A percentile compares a stretch with the other conserved stretches of the same genome.
Evolutionary conservation across 352 stramenopile species (phyloP).

Genomic region (Phytophthora vignae): DNA sequence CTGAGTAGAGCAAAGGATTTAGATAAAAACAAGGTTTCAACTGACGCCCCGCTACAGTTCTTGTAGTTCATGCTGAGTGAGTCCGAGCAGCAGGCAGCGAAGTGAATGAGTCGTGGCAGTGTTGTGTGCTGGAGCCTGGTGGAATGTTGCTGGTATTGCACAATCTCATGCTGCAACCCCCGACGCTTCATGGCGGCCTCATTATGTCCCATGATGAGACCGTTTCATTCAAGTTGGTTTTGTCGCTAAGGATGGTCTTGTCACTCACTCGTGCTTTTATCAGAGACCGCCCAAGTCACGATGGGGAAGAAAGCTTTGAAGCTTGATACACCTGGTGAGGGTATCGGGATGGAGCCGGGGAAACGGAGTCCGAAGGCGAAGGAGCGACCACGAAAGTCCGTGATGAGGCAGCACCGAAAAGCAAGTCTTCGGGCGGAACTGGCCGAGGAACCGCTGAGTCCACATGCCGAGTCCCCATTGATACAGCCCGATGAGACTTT

Average conservation of each 20-base stretch:
- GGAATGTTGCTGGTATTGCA: slow-evolving; percentile 5
- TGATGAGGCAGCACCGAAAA: slow-evolving; percentile 29
- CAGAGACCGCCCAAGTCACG: background rate
- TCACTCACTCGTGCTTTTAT: slow-evolving; percentile 20
- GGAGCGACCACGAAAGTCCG: slow-evolving; percentile 24
- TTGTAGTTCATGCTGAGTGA: too few species aligned
- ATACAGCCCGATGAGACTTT: slow-evolving; percentile 29
- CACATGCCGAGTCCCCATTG: slow-evolving; percentile 48
- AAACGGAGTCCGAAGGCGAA: slow-evolving; percentile 23
- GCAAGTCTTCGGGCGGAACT: slow-evolving; percentile 19
- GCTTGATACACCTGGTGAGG: slow-evolving; percentile 13
- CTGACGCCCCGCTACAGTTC: slow-evolving; percentile 19
- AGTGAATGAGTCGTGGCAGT: background rate
- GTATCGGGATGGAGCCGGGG: background rate
- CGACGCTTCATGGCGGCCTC: slow-evolving; percentile 15
- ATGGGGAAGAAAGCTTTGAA: slow-evolving; percentile 34
- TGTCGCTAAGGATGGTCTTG: background rate
- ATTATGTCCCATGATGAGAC: slow-evolving; percentile 1
- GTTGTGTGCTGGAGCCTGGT: background rate
- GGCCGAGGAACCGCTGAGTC: slow-evolving; percentile 20
- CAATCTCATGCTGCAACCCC: slow-evolving; percentile 26
- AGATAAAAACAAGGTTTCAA: slow-evolving; percentile 18
- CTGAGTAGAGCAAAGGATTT: slow-evolving; percentile 1
- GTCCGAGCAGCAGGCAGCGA: background rate
- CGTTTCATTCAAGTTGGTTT: slow-evolving; percentile 24